Percentiles rank a stretch among this genome's conserved stretches.
These are phyloP conservation scores for Naganishia sp. DNA, from an alignment of 1,284 basidiomycete genomes.

Conservation along the genomic window DNA sequence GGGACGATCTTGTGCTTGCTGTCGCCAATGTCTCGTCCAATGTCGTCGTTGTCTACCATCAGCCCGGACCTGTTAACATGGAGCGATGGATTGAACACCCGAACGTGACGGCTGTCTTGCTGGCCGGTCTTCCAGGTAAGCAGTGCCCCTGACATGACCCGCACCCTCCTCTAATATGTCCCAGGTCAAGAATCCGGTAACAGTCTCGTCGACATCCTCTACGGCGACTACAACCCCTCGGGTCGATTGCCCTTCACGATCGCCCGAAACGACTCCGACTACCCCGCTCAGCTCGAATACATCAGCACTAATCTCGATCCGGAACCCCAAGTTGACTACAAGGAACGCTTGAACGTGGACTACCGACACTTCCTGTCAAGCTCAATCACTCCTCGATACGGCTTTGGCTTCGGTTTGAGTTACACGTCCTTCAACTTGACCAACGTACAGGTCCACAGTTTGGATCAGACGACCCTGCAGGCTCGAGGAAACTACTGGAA, in stretches of 20 bases:
- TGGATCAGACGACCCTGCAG: conserved; percentile 2
- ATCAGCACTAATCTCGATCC: conserved; percentile 40
- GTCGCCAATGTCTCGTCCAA: conserved; percentile 60
- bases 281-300: conserved; percentile 58
- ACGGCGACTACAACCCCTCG: conserved; percentile 65
- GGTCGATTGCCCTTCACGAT: conserved; percentile 80
- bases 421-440: conserved; percentile 77
- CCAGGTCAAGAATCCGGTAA: conserved; percentile 76
- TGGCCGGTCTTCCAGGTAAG: conserved; percentile 42
- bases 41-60: conserved; percentile 78
- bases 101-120: conserved; percentile 62
- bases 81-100: conserved; percentile 71
- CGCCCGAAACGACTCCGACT: conserved; percentile 67
- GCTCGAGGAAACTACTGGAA: conserved; percentile 7
- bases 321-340: conserved; percentile 62
- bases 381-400: conserved; percentile 63
- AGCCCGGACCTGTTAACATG: conserved; percentile 70
- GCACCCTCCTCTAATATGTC: conserved; percentile 60
- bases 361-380: conserved; percentile 74
- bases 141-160: conserved; percentile 32
- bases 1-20: conserved; percentile 59
- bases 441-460: conserved; percentile 50
- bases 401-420: conserved; percentile 81
- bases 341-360: conserved; percentile 72
- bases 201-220: conserved; percentile 63